These are phyloP conservation scores for Penicillium sp. DNA, from an alignment of 2,329 filamentous ascomycete genomes.

Conservation along the genomic window DNA sequence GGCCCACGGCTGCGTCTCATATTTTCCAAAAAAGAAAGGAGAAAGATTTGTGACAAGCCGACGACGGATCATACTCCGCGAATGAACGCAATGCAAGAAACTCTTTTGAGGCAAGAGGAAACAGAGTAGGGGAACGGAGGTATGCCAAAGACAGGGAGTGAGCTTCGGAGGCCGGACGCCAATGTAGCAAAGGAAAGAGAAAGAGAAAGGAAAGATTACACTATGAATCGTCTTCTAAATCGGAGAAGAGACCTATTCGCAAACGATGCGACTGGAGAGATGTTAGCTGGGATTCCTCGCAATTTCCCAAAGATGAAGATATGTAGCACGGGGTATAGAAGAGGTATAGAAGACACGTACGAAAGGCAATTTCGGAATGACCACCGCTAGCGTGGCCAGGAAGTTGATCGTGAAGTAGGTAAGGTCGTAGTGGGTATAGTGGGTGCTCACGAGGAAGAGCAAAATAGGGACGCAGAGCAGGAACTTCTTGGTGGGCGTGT, in stretches of 20 bases:
- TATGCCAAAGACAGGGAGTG: slow-evolving; percentile 14
- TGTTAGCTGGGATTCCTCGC: slow-evolving; percentile 26
- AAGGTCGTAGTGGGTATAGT: slow-evolving; percentile 97
- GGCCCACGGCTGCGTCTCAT: slow-evolving; percentile 16
- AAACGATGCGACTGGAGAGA: slow-evolving; percentile 68
- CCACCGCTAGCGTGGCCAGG: slow-evolving; percentile 83
- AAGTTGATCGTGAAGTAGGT: slow-evolving; percentile 98
- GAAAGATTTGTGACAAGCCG: slow-evolving; percentile 15
- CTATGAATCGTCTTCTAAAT: slow-evolving; percentile 61
- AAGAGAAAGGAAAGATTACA: slow-evolving; percentile 14
- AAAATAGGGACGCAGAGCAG: slow-evolving; percentile 90
- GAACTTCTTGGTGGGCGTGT: slow-evolving; percentile 98
- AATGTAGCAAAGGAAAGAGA: slow-evolving; percentile 21
- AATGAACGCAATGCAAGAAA: slow-evolving; percentile 25
- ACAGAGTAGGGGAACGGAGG: slow-evolving; percentile 11
- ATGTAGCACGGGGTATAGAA: not conserved
- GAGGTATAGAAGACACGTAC: slow-evolving; percentile 58
- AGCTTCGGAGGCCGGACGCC: slow-evolving; percentile 16
- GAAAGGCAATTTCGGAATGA: slow-evolving; percentile 94
- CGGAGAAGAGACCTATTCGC: slow-evolving; percentile 72
- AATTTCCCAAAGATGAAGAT: not conserved
- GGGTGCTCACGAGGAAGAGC: slow-evolving; percentile 92
- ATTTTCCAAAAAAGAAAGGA: slow-evolving; percentile 20
- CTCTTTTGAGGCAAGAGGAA: slow-evolving; percentile 16
- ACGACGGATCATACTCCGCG: slow-evolving; percentile 16